Evolutionary conservation across 805 yeast genomes (phyloP).

Genomic region (Yamadazyma philogaea): DNA sequence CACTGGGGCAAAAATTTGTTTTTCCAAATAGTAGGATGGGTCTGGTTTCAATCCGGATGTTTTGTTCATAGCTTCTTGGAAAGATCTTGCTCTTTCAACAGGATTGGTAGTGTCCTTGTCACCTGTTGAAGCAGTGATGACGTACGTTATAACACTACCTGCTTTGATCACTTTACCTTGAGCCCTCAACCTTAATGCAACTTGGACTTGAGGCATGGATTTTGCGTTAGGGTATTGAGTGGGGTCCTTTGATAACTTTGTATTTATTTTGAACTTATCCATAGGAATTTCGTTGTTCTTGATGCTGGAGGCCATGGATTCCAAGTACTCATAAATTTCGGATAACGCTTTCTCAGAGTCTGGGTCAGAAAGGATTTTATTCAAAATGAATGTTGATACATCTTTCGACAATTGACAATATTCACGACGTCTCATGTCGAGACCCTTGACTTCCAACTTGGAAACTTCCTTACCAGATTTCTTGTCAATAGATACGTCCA

Average conservation of each 20-base stretch:
- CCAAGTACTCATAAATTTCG: conserved; percentile 70
- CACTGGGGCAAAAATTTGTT: conserved; percentile 87
- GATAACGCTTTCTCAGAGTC: conserved; percentile 76
- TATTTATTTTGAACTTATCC: conserved; percentile 73
- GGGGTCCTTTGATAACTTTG: conserved; percentile 89
- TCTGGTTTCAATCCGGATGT: conserved; percentile 61
- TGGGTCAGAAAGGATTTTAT: conserved; percentile 63
- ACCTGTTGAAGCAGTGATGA: conserved; percentile 51
- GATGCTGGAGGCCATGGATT: conserved; percentile 54
- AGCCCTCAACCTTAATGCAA: conserved; percentile 75
- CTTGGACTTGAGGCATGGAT: conserved; percentile 85
- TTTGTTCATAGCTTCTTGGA: conserved; percentile 64
- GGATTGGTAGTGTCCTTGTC: conserved; percentile 40
- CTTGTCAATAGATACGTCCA: conserved; percentile 53
- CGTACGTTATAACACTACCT: conserved; percentile 85
- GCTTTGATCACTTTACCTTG: conserved; percentile 85
- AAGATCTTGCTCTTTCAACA: conserved; percentile 82
- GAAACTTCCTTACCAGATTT: conserved; percentile 53
- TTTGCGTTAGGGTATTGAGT: conserved; percentile 76
- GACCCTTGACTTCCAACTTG: conserved; percentile 85
- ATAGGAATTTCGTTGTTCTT: conserved; percentile 59
- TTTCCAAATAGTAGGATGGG: conserved; percentile 72
- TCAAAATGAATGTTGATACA: conserved; percentile 70
- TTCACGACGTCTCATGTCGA: conserved; percentile 96
- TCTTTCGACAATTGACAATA: conserved; percentile 91